Conservation (phyloP, 768 basidiomycete genomes). For the Chalciporus piperatus region DNA sequence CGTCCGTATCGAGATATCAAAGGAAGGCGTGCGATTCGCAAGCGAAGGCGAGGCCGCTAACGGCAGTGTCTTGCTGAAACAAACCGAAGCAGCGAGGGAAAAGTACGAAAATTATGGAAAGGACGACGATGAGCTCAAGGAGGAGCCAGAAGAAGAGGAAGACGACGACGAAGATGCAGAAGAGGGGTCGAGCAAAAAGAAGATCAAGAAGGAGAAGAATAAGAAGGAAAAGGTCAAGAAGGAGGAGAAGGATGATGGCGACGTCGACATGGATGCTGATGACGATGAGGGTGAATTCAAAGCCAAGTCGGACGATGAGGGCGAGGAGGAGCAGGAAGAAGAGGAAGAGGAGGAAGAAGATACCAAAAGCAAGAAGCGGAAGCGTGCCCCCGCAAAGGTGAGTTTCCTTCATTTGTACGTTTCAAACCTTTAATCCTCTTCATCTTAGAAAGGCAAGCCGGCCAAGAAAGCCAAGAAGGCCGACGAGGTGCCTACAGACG, state of each 20-base stretch:
- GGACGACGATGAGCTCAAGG: conserved; percentile 41
- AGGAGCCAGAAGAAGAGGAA: conserved; percentile 38
- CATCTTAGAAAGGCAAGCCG: conserved; percentile 33
- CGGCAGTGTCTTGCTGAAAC: conserved; percentile 81
- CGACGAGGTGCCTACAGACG: conserved; percentile 52
- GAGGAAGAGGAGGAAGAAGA: conserved; percentile 46
- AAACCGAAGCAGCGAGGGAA: conserved; percentile 53
- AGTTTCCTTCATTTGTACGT: background rate
- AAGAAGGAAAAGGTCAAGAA: conserved; percentile 41
- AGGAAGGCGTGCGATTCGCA: conserved; percentile 92
- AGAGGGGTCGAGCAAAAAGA: conserved; percentile 27
- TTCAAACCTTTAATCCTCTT: background rate
- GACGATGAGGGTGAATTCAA: conserved; percentile 42
- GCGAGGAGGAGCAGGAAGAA: conserved; percentile 47
- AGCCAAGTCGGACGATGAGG: conserved; percentile 43
- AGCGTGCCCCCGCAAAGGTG: conserved; percentile 56
- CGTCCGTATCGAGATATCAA: conserved; percentile 92
- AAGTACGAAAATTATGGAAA: conserved; percentile 40
- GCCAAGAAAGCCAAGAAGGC: conserved; percentile 60
- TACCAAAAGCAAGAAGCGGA: conserved; percentile 63
- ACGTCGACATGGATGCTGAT: conserved; percentile 49
- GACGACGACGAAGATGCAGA: conserved; percentile 39
- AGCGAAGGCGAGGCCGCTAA: conserved; percentile 94
- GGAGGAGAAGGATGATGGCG: conserved; percentile 40
- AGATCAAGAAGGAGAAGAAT: conserved; percentile 34